Evolutionary conservation across 1,284 basidiomycete species (phyloP), one percentile per base, ranked within the genome.

Genomic region (Cutaneotrichosporon curvatum): DNA sequence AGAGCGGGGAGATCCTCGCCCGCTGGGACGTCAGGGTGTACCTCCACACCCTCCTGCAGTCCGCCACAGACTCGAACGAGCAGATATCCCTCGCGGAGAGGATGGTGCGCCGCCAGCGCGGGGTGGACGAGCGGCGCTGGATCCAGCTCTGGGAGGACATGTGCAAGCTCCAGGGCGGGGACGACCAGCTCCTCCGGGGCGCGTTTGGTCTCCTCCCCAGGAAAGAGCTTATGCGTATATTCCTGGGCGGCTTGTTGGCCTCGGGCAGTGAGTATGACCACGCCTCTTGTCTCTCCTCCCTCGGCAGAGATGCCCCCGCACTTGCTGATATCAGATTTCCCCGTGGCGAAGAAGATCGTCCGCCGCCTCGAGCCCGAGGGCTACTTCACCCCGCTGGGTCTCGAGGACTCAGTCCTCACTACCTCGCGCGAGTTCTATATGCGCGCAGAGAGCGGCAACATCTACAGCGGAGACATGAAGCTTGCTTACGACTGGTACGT

Each of bases 401-500:
- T 87, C 14, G 89, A 94, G 67, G 79, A 82, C 19, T 80, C 90
- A 10, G 90, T 87, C 53, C 73, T 96, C 20, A 68, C 80, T 4
- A 82, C 81, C 37, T 90, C 87, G 7, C 78, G 80, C 38, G 91
- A 95, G 72, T 83, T 92, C 56, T 96, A 95, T 68, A 88, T 95
- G 65, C 94, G 94, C 58, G 85, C 92, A 4, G 83, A 78, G 53
- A 85, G 83, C 2, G 91, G 88, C 3, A 96, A 95, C 62, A 84
- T 89, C 62, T 85, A 89, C 58, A 79, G 81, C 39, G 90, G 90
- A 5, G 87, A 92, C 43, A 95, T 96, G 90, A 92, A 89, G 69
- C 74, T 89, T 33, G 91, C 91, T 1, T 91, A 91, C 67, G 87
- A 94, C 50, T 92, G n/a, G n/a, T n/a, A 66, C 64, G 79, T 64